phyloP scores from a whole-genome alignment of 441 rosid species.

The Aleurites moluccanus region DNA sequence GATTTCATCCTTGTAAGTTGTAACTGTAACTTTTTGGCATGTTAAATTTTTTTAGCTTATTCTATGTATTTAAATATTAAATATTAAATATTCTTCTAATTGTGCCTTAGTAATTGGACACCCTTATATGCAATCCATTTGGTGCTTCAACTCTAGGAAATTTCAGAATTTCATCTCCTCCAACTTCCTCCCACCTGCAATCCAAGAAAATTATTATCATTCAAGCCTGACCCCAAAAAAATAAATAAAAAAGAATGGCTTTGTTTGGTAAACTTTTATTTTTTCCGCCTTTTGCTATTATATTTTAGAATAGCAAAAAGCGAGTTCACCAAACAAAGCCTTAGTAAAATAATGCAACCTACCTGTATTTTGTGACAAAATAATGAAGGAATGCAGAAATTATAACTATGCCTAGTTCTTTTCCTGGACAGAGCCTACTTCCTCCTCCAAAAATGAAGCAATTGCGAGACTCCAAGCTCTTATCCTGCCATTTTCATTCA shows the following conservation, averaged over 20 bases:
- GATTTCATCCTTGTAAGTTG: no score
- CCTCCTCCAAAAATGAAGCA: slow-evolving; percentile 47
- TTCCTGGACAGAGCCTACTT: slow-evolving; percentile 43
- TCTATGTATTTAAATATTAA: not conserved
- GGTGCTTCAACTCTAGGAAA: slow-evolving; percentile 53
- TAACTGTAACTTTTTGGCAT: not conserved
- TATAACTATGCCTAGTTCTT: slow-evolving; percentile 38
- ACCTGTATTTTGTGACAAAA: slow-evolving; percentile 45
- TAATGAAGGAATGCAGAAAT: slow-evolving; percentile 42
- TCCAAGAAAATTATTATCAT: not conserved
- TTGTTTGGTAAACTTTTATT: not conserved
- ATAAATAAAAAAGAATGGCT: not conserved
- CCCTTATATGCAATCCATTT: slow-evolving; percentile 36
- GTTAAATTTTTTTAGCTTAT: not conserved
- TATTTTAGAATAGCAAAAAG: no score
- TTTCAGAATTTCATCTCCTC: slow-evolving; percentile 32
- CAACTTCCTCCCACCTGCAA: slow-evolving; percentile 48
- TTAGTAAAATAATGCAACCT: not conserved
- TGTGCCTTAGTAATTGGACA: slow-evolving; percentile 23
- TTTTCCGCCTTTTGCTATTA: not conserved
- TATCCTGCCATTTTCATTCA: slow-evolving; percentile 27
- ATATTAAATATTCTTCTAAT: not conserved
- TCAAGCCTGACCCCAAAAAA: no score
- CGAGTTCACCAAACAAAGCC: no score
- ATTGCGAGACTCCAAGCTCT: slow-evolving; percentile 31